Evolutionary conservation across 1,139 yeast genomes (phyloP).

Genomic region (Scheffersomyces titani): DNA sequence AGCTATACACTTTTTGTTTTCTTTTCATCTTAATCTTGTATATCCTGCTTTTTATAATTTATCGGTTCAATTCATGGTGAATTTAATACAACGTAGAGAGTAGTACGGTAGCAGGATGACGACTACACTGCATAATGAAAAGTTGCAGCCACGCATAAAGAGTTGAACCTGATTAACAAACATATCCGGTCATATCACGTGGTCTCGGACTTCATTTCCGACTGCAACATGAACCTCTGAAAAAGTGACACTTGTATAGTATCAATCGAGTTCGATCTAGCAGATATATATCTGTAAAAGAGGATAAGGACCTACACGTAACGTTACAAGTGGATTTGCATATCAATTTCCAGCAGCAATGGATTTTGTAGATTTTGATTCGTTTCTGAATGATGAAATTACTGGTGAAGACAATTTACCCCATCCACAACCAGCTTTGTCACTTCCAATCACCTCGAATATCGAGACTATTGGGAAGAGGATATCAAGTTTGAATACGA

Average conservation of each 20-base stretch:
- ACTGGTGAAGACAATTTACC: constrained; percentile 25
- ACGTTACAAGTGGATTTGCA: neutral
- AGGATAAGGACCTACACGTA: neutral
- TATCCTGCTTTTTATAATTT: neutral
- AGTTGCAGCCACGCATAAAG: neutral
- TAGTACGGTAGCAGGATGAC: neutral
- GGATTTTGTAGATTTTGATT: constrained; percentile 49
- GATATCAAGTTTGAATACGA: constrained; percentile 34
- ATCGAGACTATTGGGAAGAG: constrained; percentile 39
- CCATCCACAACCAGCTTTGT: constrained; percentile 48
- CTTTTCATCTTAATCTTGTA: neutral
- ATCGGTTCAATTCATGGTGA: neutral
- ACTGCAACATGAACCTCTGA: neutral
- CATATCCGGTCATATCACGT: neutral
- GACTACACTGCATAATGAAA: neutral
- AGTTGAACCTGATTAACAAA: neutral
- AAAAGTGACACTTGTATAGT: neutral
- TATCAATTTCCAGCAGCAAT: constrained; percentile 14
- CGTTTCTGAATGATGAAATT: constrained; percentile 25
- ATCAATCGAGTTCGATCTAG: neutral
- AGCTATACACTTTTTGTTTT: neutral
- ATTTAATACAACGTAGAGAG: neutral
- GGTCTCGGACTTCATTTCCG: neutral
- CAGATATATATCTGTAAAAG: neutral
- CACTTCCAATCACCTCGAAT: constrained; percentile 44